Conservation (phyloP, 208 protist genomes). For the Leishmania guyanensis region DNA sequence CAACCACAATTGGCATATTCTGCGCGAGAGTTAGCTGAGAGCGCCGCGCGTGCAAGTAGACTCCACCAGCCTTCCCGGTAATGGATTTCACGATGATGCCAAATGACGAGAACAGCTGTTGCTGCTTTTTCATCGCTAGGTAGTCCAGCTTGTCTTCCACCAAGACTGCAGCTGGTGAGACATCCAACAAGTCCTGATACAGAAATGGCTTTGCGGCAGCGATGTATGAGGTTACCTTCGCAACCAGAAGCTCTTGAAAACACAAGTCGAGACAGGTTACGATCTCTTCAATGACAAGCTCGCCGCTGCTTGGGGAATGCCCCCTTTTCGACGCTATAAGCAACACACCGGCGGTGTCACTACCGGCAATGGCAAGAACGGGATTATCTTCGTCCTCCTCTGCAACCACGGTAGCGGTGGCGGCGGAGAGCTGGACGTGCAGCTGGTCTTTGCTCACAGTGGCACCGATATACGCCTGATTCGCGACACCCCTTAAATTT, state of each 20-base stretch:
- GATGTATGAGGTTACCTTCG: slow-evolving; percentile 16
- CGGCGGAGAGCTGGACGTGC: slow-evolving; percentile 4
- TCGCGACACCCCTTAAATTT: background rate
- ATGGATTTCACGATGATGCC: slow-evolving; percentile 12
- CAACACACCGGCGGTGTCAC: slow-evolving; percentile 2
- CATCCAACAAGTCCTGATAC: slow-evolving; percentile 1
- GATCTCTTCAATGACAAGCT: slow-evolving; percentile 11
- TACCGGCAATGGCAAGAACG: slow-evolving; percentile 15
- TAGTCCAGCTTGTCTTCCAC: background rate
- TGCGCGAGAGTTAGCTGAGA: background rate
- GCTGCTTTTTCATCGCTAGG: background rate
- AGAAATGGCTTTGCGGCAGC: slow-evolving; percentile 20
- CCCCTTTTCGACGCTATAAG: slow-evolving; percentile 11
- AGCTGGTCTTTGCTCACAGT: slow-evolving; percentile 5
- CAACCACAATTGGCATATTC: background rate
- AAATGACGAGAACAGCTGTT: slow-evolving; percentile 16
- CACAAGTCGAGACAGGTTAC: slow-evolving; percentile 14
- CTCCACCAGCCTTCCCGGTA: slow-evolving; percentile 11
- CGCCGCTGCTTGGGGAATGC: background rate
- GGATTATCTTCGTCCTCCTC: slow-evolving; percentile 8
- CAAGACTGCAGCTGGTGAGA: background rate
- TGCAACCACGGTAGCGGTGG: slow-evolving; percentile 11
- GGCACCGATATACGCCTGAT: background rate
- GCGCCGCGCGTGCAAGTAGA: slow-evolving; percentile 11
- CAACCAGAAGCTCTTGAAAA: slow-evolving; percentile 25